Evolutionary conservation across 1,284 basidiomycete species (phyloP), one percentile per base, ranked within the genome.

Genomic region (Fomitiporia mediterranea): DNA sequence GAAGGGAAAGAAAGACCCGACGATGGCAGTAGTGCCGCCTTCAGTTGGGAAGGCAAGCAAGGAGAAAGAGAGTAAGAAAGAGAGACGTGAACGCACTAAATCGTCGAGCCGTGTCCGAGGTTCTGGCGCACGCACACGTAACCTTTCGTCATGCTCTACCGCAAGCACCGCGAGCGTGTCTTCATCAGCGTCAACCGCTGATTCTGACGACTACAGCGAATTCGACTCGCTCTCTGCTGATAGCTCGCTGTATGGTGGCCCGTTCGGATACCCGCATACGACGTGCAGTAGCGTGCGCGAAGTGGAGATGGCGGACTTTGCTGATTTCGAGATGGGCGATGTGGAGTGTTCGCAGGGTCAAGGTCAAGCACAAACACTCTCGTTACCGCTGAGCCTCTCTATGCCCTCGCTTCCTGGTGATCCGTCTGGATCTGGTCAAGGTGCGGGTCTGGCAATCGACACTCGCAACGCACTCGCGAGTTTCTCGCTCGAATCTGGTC

Each of bases 291-390:
- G 27, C 13, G 32, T 28, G 21, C 44, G 35, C 27, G 53, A 55
- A n/a, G 28, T 55, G 23, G 53, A 48, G 25, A 25, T 46, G 4
- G 46, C 46, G 53, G 44, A 40, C 34, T 28, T 46, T 13, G 27
- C 25, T 9, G 55, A 56, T 27, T 43, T 56, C 39, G 55, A 56
- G 11, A 56, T 56, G 55, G 35, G 30, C 39, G 53, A 55, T 13
- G 37, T 34, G 28, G 53, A 55, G 34, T 13, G 25, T 1, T 3
- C 44, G 15, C 44, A 46, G n/a, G 4, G 1, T 5, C 23, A 28
- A 6, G 25, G 44, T 46, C 44, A 46, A 25, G 44, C 13, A 4
- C 44, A 46, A 15, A 7, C 44, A 28, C 44, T 46, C 27, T 48
- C 44, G 34, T 46, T 47, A 25, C 53, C 50, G 3, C 21, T 51